Evolutionary conservation across 306 rosid genomes (phyloP).

Genomic region (Sophora flavescens): DNA sequence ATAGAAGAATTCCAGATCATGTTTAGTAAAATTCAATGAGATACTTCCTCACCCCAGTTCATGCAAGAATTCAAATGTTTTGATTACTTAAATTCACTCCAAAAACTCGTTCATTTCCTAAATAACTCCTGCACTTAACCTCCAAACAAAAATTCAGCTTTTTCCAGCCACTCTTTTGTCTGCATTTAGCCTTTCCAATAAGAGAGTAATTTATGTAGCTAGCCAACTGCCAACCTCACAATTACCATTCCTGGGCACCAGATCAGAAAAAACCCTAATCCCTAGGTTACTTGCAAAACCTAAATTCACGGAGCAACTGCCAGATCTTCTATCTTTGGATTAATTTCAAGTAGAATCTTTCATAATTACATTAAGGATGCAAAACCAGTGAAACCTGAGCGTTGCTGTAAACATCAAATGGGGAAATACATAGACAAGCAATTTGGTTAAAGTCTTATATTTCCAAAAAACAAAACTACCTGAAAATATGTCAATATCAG

Average conservation of each 20-base stretch:
- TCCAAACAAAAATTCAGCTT: background rate
- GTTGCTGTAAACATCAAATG: conserved; percentile 17
- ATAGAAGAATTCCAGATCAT: background rate
- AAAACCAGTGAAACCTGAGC: conserved; percentile 34
- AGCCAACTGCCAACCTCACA: conserved; percentile 12
- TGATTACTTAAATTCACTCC: background rate
- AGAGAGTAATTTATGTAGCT: background rate
- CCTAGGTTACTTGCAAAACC: conserved; percentile 49
- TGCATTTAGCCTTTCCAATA: conserved; percentile 12
- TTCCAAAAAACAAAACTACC: conserved; percentile 36
- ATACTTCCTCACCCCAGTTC: background rate
- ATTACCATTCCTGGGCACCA: conserved; percentile 18
- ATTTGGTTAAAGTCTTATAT: conserved; percentile 20
- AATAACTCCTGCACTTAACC: background rate
- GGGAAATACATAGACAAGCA: conserved; percentile 44
- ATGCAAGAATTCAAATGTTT: background rate
- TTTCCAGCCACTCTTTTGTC: conserved; percentile 12
- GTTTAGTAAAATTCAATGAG: background rate
- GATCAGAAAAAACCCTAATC: conserved; percentile 59
- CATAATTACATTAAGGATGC: conserved; percentile 5
- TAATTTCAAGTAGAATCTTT: conserved; percentile 30
- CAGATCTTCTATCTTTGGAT: conserved; percentile 5
- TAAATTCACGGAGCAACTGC: conserved; percentile 25
- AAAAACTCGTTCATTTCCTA: background rate
- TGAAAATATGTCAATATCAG: conserved; percentile 37